phyloP scores from a whole-genome alignment of 2,329 filamentous ascomycete species.

The Verticillium dahliae region DNA sequence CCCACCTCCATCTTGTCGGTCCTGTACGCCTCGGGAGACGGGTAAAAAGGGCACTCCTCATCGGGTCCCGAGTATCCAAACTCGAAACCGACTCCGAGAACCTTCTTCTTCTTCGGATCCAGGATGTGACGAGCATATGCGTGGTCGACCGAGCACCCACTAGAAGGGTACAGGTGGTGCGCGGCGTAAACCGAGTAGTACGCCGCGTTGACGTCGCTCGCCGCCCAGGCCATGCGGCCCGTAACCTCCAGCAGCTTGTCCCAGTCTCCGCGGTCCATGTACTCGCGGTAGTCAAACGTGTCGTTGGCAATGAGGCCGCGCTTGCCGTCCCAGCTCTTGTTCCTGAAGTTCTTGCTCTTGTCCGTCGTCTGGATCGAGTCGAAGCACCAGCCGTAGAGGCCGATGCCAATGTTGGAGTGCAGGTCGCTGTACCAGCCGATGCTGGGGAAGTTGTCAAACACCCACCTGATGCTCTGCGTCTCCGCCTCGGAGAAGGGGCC shows the following conservation, averaged over 20 bases:
- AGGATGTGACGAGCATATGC: not conserved
- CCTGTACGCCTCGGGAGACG: not conserved
- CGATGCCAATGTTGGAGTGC: slow-evolving; percentile 38
- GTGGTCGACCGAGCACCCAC: not conserved
- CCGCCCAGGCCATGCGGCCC: not conserved
- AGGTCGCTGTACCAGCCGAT: slow-evolving; percentile 45
- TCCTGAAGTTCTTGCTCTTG: slow-evolving; percentile 37
- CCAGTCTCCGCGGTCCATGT: slow-evolving; percentile 16
- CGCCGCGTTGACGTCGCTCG: not conserved
- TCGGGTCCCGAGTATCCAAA: not conserved
- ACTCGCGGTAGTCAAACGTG: slow-evolving; percentile 24
- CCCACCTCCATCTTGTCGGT: not conserved
- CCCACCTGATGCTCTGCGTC: slow-evolving; percentile 39
- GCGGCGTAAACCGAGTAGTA: not conserved
- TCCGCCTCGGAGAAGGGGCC: slow-evolving; percentile 41
- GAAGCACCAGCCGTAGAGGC: slow-evolving; percentile 44
- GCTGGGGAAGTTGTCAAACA: slow-evolving; percentile 37
- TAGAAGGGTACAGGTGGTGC: not conserved
- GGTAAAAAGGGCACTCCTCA: not conserved
- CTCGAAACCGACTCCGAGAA: not conserved
- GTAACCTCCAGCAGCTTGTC: not conserved
- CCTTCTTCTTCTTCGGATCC: slow-evolving; percentile 2
- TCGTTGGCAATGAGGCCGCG: slow-evolving; percentile 32
- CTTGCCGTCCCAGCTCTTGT: slow-evolving; percentile 36
- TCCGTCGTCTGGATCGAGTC: slow-evolving; percentile 36